Evolutionary conservation across 805 yeast species (phyloP).

Genomic region (Wickerhamomyces queroliae): DNA sequence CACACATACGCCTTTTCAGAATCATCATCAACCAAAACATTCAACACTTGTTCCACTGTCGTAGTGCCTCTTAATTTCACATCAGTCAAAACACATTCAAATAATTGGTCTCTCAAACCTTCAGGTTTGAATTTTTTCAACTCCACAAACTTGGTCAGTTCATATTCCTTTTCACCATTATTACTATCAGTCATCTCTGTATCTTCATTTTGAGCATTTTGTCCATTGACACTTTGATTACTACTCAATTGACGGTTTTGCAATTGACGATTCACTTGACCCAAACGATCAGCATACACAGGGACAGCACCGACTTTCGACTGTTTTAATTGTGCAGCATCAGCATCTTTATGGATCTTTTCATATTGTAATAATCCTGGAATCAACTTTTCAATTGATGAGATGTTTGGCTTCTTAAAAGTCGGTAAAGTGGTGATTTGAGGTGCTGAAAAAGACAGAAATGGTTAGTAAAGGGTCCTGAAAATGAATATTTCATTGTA

Average conservation of each 20-base stretch:
- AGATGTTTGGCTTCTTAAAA: not conserved
- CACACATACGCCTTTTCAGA: slow-evolving; percentile 24
- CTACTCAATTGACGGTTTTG: not conserved
- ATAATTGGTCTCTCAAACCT: slow-evolving; percentile 30
- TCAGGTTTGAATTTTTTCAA: slow-evolving; percentile 27
- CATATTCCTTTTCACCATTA: slow-evolving; percentile 4
- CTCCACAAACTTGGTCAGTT: slow-evolving; percentile 11
- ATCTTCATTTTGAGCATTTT: not conserved
- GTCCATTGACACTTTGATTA: not conserved
- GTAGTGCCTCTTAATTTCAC: slow-evolving; percentile 27
- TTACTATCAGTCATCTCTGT: not conserved
- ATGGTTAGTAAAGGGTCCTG: too few species aligned
- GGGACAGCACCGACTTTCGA: not conserved
- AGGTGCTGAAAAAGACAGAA: not conserved
- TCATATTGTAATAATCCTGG: not conserved
- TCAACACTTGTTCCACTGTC: slow-evolving; percentile 29
- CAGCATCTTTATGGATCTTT: not conserved
- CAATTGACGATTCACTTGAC: not conserved
- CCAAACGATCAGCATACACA: not conserved
- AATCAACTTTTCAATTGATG: not conserved
- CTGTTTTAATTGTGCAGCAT: not conserved
- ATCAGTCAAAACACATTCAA: slow-evolving; percentile 27
- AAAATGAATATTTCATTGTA: too few species aligned
- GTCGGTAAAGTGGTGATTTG: not conserved
- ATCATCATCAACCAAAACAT: slow-evolving; percentile 9